Conservation (phyloP, 805 yeast genomes). For the Clavispora carvajalis region DNA sequence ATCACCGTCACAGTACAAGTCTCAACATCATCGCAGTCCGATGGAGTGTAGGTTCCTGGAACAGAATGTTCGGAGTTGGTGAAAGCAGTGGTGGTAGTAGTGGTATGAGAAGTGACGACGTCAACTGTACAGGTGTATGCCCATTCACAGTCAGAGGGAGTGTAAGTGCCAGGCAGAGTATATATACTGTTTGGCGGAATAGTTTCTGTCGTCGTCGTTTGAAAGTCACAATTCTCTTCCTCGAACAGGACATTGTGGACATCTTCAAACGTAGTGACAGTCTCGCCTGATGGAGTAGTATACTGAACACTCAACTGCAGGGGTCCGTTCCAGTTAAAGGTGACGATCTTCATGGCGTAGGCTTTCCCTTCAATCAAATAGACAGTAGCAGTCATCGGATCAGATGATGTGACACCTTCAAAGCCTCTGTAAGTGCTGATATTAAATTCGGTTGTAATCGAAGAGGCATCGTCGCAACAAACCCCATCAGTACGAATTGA, state of each 20-base stretch:
- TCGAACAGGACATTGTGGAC: neutral
- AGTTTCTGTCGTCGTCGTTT: neutral
- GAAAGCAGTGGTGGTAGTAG: neutral
- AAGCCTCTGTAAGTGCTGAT: neutral
- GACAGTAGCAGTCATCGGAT: neutral
- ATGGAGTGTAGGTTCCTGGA: neutral
- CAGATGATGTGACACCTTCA: neutral
- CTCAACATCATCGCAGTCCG: neutral
- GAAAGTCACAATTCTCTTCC: neutral
- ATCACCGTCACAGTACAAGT: neutral
- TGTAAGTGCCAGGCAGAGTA: neutral
- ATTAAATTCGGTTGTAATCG: neutral
- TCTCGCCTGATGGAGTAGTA: neutral
- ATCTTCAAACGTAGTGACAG: neutral
- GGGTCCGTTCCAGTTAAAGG: neutral
- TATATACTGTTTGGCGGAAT: neutral
- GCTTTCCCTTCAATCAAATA: neutral
- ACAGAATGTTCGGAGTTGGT: neutral
- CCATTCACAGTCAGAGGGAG: neutral
- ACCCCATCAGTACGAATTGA: too few relatives aligned
- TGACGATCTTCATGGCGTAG: neutral
- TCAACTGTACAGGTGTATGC: neutral
- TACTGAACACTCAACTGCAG: neutral
- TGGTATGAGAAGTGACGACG: neutral
- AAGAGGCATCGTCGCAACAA: neutral